These are phyloP conservation scores for Xylariaceae sp. DNA, from an alignment of 2,329 filamentous ascomycete genomes.

Conservation along the genomic window DNA sequence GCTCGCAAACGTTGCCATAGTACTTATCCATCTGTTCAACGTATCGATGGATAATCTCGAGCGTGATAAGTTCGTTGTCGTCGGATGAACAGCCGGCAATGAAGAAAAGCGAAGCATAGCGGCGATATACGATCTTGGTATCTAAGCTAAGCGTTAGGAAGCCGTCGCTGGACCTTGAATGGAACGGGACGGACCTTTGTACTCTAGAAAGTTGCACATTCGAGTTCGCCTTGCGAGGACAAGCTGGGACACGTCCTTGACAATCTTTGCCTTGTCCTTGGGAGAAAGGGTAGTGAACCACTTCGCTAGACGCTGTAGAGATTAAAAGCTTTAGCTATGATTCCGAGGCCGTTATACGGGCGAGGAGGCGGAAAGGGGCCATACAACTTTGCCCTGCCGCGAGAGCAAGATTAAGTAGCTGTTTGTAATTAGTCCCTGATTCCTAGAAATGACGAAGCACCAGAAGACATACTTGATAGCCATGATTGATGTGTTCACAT, in stretches of 20 bases:
- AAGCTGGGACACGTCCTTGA: constrained; percentile 98
- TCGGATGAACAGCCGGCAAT: constrained; percentile 96
- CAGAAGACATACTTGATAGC: constrained; percentile 43
- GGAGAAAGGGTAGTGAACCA: constrained; percentile 98
- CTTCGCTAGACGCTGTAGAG: constrained; percentile 82
- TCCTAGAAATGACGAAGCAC: constrained; percentile 5
- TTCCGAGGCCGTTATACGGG: constrained; percentile 16
- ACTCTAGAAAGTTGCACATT: constrained; percentile 99
- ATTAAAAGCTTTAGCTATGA: constrained; percentile 12
- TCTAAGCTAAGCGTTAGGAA: constrained; percentile 52
- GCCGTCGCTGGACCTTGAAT: constrained; percentile 3
- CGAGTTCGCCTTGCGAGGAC: constrained; percentile 91
- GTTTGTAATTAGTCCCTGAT: constrained; percentile 19
- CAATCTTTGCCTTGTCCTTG: constrained; percentile 98
- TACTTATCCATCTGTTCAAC: constrained; percentile 99
- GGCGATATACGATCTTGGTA: constrained; percentile 96
- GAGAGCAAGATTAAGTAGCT: constrained; percentile 98
- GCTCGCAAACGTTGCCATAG: constrained; percentile 98
- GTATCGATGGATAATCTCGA: constrained; percentile 98
- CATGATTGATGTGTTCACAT: constrained; percentile 36
- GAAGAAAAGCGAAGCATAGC: constrained; percentile 98
- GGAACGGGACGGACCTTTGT: constrained; percentile 66
- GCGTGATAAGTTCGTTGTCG: constrained; percentile 96
- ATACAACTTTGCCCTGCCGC: constrained; percentile 97
- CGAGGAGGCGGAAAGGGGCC: constrained; percentile 40